A percentile compares a stretch with the other conserved stretches of the same genome.
Evolutionary conservation across 2,329 filamentous ascomycete species (phyloP).

Genomic region (Fusarium redolens): DNA sequence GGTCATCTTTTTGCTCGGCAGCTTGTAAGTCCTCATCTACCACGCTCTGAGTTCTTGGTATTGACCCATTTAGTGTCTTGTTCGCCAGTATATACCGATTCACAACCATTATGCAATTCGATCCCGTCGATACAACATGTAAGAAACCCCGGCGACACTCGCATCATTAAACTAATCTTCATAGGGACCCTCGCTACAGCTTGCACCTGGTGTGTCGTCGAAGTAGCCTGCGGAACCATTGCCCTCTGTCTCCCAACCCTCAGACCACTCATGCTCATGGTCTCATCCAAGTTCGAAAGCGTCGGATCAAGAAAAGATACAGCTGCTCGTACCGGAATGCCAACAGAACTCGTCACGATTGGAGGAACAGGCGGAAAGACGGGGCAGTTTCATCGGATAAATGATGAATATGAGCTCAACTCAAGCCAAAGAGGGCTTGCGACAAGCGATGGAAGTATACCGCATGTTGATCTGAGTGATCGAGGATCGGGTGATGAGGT

Average conservation of each 20-base stretch:
- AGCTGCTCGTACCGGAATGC: neutral
- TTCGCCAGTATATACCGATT: slow-evolving; percentile 35
- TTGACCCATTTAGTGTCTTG: neutral
- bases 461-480: neutral
- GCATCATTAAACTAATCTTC: neutral
- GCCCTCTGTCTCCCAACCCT: slow-evolving; percentile 28
- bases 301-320: neutral
- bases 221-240: slow-evolving; percentile 30
- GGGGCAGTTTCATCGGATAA: slow-evolving; percentile 17
- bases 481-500: neutral
- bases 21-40: slow-evolving; percentile 10
- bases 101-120: slow-evolving; percentile 33
- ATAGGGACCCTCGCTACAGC: slow-evolving; percentile 32
- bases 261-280: slow-evolving; percentile 21
- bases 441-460: neutral
- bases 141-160: neutral
- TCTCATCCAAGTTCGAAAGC: slow-evolving; percentile 26
- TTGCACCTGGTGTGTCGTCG: slow-evolving; percentile 33
- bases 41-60: accelerated
- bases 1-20: slow-evolving; percentile 29
- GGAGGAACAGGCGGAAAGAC: slow-evolving; percentile 14
- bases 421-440: neutral
- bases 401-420: neutral
- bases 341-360: slow-evolving; percentile 20
- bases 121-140: slow-evolving; percentile 17